A percentile compares a stretch with the other conserved stretches of the same genome.
Conservation (phyloP, 257 asterid genomes). For the Ocimum tenuiflorum region DNA sequence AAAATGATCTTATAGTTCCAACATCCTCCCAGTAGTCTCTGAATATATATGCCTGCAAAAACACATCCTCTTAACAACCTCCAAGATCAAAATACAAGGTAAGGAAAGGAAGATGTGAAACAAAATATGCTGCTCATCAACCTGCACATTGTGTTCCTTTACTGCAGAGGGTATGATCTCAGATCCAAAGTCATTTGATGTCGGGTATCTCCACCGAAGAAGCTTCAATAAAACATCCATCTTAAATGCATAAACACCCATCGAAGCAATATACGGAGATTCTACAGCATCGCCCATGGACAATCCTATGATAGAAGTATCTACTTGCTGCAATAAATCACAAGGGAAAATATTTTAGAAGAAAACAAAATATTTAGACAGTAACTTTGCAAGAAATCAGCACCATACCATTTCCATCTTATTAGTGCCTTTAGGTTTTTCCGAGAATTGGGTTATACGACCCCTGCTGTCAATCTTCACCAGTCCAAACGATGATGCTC, state of each 20-base stretch:
- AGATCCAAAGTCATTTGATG: conserved; percentile 84
- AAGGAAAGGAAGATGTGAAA: neutral
- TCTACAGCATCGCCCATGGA: conserved; percentile 50
- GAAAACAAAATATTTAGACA: neutral
- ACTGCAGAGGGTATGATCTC: conserved; percentile 88
- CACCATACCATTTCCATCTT: conserved; percentile 86
- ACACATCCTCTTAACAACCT: too few species aligned
- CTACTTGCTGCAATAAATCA: conserved; percentile 61
- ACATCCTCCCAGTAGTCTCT: conserved; percentile 98
- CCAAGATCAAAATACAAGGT: neutral
- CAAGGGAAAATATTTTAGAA: neutral
- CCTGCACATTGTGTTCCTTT: conserved; percentile 71
- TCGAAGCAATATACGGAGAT: conserved; percentile 81
- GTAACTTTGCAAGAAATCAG: too few species aligned
- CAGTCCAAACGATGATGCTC: conserved; percentile 83
- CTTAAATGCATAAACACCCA: conserved; percentile 92
- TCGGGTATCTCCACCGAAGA: conserved; percentile 60
- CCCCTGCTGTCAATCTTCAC: conserved; percentile 88
- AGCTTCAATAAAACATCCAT: conserved; percentile 69
- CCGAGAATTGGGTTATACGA: conserved; percentile 59
- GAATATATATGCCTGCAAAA: conserved; percentile 67
- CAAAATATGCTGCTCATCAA: too few species aligned
- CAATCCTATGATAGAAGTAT: conserved; percentile 68
- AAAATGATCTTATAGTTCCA: conserved; percentile 78
- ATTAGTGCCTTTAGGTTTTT: conserved; percentile 75